Evolutionary conservation across 2,329 filamentous ascomycete species (phyloP), one percentile per base, ranked within the genome.

Genomic region (Herpomyces periplanetae): DNA sequence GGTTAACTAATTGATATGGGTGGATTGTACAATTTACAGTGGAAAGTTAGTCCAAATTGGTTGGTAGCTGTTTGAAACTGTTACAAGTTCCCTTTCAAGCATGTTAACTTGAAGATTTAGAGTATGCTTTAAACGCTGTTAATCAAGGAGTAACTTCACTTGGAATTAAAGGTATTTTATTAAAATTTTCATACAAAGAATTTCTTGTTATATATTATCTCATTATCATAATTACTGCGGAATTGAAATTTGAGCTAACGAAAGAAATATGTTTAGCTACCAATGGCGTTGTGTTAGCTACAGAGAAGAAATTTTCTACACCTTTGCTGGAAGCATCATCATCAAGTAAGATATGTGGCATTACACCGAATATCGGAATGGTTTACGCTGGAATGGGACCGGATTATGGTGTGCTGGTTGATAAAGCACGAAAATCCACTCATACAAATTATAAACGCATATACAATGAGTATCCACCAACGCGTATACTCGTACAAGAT

Each of bases 401-500:
- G 24, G 80, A 96, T 43, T 96, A 91, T 48, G 61, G 80, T 40
- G 69, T 96, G 22, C 54, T 96, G 21, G 80, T 91, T 31, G 80
- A 96, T 49, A 75, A 73, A 42, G 80, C 80, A 31, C 71, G 80
- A 37, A 96, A 91, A 44, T 80, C 88, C 29, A 87, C 73, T 22
- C 80, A 96, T 46, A 85, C 80, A 18, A 64, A 61, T 40, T 96
- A 96, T 59, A 96, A 96, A 57, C 69, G 80, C 41, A 73, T 96
- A 47, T 96, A 96, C 51, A 96, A 96, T 45, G 80, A 96, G 47
- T 96, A 96, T 47, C 80, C 80, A n/a, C 80, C 80, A 4, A 96
- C 80, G 22, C 61, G 80, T 40, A 96, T 96, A 62, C 55, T 96
- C 45, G 80, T 96, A 22, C 80, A 96, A 44, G 80, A 96, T 34